Evolutionary conservation across 495 filamentous ascomycete species (phyloP).

Genomic region (Oleoguttula mirabilis): DNA sequence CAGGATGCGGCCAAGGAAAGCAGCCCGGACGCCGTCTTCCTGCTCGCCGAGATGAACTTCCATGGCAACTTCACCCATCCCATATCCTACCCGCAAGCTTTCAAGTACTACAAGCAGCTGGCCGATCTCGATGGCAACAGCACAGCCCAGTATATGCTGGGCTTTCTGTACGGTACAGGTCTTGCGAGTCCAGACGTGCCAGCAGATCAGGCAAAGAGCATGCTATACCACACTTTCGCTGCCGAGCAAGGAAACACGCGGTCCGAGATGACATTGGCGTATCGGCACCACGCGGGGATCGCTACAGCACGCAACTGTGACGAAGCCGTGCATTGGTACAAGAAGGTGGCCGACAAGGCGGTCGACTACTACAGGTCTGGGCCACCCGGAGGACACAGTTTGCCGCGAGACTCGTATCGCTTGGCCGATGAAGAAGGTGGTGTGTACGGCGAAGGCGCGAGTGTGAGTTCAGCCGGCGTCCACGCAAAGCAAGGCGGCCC

Average conservation of each 20-base stretch:
- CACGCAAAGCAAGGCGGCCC: slow-evolving; percentile 61
- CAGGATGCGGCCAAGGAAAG: slow-evolving; percentile 60
- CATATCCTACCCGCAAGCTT: slow-evolving; percentile 68
- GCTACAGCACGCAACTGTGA: slow-evolving; percentile 78
- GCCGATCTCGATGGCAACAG: slow-evolving; percentile 71
- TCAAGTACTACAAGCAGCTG: slow-evolving; percentile 66
- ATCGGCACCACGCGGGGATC: slow-evolving; percentile 75
- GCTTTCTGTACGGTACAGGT: slow-evolving; percentile 92
- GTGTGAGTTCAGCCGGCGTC: slow-evolving; percentile 77
- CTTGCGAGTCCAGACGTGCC: slow-evolving; percentile 63
- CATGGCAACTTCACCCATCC: slow-evolving; percentile 90
- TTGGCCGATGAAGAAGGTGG: slow-evolving; percentile 83
- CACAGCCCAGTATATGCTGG: slow-evolving; percentile 89
- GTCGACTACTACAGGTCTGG: slow-evolving; percentile 75
- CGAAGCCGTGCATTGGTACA: slow-evolving; percentile 75
- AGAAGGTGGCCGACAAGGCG: slow-evolving; percentile 85
- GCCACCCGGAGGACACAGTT: slow-evolving; percentile 75
- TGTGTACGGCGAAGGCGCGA: slow-evolving; percentile 90
- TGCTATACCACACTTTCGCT: slow-evolving; percentile 90
- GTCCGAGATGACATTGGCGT: slow-evolving; percentile 89
- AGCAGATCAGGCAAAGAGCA: slow-evolving; percentile 79
- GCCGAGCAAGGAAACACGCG: slow-evolving; percentile 70
- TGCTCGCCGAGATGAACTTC: slow-evolving; percentile 91
- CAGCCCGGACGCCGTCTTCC: slow-evolving; percentile 78
- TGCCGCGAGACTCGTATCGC: slow-evolving; percentile 62